These are phyloP conservation scores for Tulasnella sp. DNA, from an alignment of 768 basidiomycete genomes.

Conservation along the genomic window DNA sequence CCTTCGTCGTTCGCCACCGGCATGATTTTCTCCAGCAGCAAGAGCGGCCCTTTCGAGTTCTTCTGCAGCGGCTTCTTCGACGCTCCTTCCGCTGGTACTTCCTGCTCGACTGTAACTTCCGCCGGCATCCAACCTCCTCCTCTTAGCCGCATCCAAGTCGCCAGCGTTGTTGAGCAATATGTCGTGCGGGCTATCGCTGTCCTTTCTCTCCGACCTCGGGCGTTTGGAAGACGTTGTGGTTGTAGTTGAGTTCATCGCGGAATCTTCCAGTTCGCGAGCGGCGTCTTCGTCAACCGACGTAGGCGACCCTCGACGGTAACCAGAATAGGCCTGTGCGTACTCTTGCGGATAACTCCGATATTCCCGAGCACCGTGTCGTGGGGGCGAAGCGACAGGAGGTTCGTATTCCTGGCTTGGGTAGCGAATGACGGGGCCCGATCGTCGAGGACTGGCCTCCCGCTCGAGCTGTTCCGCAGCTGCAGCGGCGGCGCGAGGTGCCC, in stretches of 20 bases:
- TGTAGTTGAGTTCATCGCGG: neutral
- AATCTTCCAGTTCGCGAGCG: constrained; percentile 2
- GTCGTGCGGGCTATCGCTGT: neutral
- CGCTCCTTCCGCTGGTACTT: constrained; percentile 16
- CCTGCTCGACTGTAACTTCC: neutral
- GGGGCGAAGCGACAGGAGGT: neutral
- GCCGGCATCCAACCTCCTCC: constrained; percentile 1
- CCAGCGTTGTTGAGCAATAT: neutral
- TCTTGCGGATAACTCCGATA: constrained; percentile 2
- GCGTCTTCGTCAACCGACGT: neutral
- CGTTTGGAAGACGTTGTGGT: neutral
- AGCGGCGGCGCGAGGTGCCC: neutral
- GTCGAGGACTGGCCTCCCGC: neutral
- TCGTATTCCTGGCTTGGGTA: constrained; percentile 18
- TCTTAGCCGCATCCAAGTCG: neutral
- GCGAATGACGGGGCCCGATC: neutral
- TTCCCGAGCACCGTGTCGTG: neutral
- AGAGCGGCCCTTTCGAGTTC: constrained; percentile 49
- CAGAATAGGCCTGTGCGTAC: neutral
- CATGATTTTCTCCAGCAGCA: constrained; percentile 41
- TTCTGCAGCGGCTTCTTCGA: constrained; percentile 40
- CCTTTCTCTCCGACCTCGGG: neutral
- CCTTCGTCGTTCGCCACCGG: constrained; percentile 33
- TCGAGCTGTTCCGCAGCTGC: neutral
- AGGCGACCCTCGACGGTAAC: neutral